phyloP scores from a whole-genome alignment of 352 stramenopile genomes.

The Pythium utonaiense region DNA sequence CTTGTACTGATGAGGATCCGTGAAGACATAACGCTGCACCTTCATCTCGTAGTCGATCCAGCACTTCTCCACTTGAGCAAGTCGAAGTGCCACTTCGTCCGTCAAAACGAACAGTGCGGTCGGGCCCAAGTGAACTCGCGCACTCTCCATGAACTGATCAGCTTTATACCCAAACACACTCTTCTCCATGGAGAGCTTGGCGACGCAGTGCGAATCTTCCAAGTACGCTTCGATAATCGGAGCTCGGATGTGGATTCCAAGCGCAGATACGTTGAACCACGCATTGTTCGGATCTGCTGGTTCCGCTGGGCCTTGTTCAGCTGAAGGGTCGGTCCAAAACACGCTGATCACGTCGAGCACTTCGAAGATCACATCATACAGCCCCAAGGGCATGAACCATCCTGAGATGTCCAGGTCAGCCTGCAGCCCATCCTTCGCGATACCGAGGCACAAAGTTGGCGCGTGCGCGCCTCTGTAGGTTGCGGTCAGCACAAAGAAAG shows the following conservation, averaged over 20 bases:
- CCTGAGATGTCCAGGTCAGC: slow-evolving; percentile 67
- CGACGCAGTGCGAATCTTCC: slow-evolving; percentile 84
- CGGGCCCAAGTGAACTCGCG: slow-evolving; percentile 67
- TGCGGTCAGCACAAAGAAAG: slow-evolving; percentile 55
- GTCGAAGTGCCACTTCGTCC: slow-evolving; percentile 79
- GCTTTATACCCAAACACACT: slow-evolving; percentile 66
- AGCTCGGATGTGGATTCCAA: slow-evolving; percentile 68
- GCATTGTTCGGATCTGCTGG: slow-evolving; percentile 8
- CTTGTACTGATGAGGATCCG: slow-evolving; percentile 33
- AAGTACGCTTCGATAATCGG: slow-evolving; percentile 84
- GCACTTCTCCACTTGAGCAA: slow-evolving; percentile 82
- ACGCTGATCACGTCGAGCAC: slow-evolving; percentile 68
- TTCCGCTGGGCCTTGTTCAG: slow-evolving; percentile 11
- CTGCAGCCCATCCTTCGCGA: slow-evolving; percentile 54
- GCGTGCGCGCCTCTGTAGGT: slow-evolving; percentile 58
- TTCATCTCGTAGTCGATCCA: slow-evolving; percentile 72
- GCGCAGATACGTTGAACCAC: slow-evolving; percentile 64
- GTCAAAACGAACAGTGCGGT: slow-evolving; percentile 83
- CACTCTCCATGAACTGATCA: slow-evolving; percentile 55
- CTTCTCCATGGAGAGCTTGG: slow-evolving; percentile 82
- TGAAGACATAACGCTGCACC: slow-evolving; percentile 33
- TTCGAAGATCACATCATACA: slow-evolving; percentile 72
- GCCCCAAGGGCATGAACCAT: slow-evolving; percentile 72
- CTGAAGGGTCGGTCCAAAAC: slow-evolving; percentile 47
- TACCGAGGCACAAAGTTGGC: slow-evolving; percentile 38